These are phyloP conservation scores for Zarea fungicola DNA, from an alignment of 2,329 filamentous ascomycete genomes.

Conservation along the genomic window DNA sequence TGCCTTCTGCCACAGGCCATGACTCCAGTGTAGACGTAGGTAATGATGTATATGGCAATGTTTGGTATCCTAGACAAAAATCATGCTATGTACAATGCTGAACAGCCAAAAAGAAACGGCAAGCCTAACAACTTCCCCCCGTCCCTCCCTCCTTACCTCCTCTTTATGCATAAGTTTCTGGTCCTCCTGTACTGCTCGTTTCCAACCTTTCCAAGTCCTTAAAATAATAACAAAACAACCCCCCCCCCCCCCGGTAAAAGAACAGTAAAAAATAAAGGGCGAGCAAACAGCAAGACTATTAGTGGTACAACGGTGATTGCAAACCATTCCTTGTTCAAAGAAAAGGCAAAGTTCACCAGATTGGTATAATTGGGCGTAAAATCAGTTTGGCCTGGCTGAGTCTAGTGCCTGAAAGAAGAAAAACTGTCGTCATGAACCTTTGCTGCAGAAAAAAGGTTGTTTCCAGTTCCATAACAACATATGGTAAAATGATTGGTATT, in stretches of 20 bases:
- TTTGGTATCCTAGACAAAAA: conserved; percentile 11
- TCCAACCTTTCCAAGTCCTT: neutral
- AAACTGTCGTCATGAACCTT: neutral
- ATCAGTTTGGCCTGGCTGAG: neutral
- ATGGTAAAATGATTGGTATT: neutral
- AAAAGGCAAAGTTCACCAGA: neutral
- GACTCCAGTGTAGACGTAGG: too few species aligned
- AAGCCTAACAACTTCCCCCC: neutral
- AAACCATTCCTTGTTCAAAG: neutral
- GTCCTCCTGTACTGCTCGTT: neutral
- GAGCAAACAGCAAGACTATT: too few species aligned
- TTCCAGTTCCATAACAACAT: neutral
- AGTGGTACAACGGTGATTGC: conserved; percentile 1
- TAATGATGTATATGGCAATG: too few species aligned
- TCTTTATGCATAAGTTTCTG: neutral
- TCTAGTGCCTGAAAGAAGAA: neutral
- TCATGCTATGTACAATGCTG: conserved; percentile 11
- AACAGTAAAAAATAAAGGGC: neutral
- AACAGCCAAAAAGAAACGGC: neutral
- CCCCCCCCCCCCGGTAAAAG: too few species aligned
- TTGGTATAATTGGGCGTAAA: neutral
- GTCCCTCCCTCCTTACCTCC: neutral
- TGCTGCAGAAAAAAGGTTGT: neutral
- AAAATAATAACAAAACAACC: neutral
- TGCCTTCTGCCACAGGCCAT: too few species aligned